Conservation (phyloP, 2,329 filamentous ascomycete genomes). For the Exophiala bonariae region DNA sequence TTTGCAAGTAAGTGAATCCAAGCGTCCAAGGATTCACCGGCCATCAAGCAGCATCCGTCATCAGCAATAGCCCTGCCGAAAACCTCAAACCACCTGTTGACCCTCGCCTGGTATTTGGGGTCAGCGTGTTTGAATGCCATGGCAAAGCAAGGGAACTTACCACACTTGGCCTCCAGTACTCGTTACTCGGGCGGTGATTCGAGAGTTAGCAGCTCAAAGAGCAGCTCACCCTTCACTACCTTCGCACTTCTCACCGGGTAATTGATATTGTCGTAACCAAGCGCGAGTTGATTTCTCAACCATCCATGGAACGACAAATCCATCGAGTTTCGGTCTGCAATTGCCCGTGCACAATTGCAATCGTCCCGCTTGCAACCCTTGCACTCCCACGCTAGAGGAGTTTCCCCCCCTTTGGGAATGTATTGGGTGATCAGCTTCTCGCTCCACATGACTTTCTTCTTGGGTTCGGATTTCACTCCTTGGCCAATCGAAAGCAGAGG, state of each 20-base stretch:
- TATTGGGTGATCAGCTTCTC: slow-evolving; percentile 2
- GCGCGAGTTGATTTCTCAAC: slow-evolving; percentile 10
- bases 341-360: no score
- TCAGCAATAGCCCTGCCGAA: slow-evolving; percentile 23
- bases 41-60: slow-evolving; percentile 14
- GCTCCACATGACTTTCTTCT: slow-evolving; percentile 15
- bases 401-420: slow-evolving; percentile 2
- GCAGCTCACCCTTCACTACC: background rate
- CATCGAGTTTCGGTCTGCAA: no score
- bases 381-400: background rate
- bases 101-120: background rate
- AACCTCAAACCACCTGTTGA: slow-evolving; percentile 5
- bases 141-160: background rate
- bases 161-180: background rate
- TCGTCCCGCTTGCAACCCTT: no score
- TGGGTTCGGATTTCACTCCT: slow-evolving; percentile 8
- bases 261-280: slow-evolving; percentile 17
- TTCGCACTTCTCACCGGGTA: slow-evolving; percentile 8
- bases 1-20: slow-evolving; percentile 5
- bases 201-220: background rate
- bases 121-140: background rate
- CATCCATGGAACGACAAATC: slow-evolving; percentile 6
- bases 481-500: slow-evolving; percentile 4
- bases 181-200: background rate
- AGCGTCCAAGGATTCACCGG: slow-evolving; percentile 16